A percentile compares a stretch with the other conserved stretches of the same genome.
Evolutionary conservation across 192 early-diverging fungal species (phyloP).

Genomic region (Dispira parvispora): DNA sequence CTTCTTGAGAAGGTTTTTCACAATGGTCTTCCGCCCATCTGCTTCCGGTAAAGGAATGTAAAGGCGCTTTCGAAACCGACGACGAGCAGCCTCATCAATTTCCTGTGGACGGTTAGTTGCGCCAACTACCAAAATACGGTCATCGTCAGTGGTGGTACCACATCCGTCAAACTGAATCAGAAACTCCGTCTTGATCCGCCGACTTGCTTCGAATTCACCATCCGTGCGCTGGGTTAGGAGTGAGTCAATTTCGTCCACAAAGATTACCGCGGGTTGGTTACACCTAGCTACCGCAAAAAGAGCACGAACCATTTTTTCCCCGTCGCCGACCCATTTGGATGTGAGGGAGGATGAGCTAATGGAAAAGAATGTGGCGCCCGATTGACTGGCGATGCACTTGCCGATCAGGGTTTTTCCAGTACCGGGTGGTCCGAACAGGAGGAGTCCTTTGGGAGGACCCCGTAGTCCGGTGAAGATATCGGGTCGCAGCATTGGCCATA

Average conservation of each 20-base stretch:
- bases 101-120: conserved; percentile 69
- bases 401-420: conserved; percentile 75
- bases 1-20: conserved; percentile 39
- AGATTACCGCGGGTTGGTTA: conserved; percentile 75
- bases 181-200: conserved; percentile 90
- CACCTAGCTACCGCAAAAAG: conserved; percentile 82
- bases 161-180: conserved; percentile 66
- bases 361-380: conserved; percentile 80
- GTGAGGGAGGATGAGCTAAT: conserved; percentile 83
- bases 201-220: conserved; percentile 71
- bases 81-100: conserved; percentile 80
- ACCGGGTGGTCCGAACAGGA: conserved; percentile 82
- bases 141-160: conserved; percentile 49
- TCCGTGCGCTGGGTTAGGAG: conserved; percentile 75
- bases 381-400: conserved; percentile 73
- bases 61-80: conserved; percentile 49
- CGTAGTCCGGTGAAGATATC: conserved; percentile 79
- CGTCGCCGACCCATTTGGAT: conserved; percentile 89
- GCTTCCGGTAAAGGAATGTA: conserved; percentile 79
- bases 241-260: conserved; percentile 92
- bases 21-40: conserved; percentile 41
- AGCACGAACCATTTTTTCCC: conserved; percentile 84
- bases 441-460: conserved; percentile 63
- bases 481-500: conserved; percentile 59
- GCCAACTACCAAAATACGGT: conserved; percentile 67